Evolutionary conservation across 2,329 filamentous ascomycete genomes (phyloP).

Genomic region (Fusarium neocosmosporiellum): DNA sequence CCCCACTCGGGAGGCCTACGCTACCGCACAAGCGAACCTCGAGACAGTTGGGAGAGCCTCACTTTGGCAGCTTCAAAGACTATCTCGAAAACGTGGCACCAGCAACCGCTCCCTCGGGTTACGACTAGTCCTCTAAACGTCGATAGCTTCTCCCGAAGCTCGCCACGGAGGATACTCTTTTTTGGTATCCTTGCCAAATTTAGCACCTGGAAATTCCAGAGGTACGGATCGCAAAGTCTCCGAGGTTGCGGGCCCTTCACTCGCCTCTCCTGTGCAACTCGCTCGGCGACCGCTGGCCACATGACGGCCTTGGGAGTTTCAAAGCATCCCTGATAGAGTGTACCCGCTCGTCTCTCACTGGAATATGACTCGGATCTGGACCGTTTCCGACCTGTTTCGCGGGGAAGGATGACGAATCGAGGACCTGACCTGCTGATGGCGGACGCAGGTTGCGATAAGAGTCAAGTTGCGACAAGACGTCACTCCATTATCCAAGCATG

Average conservation of each 20-base stretch:
- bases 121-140: slow-evolving; percentile 9
- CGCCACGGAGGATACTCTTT: neutral
- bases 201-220: slow-evolving; percentile 4
- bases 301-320: slow-evolving; percentile 6
- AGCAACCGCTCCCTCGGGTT: slow-evolving; percentile 30
- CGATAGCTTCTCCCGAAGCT: slow-evolving; percentile 9
- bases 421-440: slow-evolving; percentile 14
- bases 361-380: slow-evolving; percentile 9
- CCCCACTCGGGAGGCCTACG: slow-evolving; percentile 35
- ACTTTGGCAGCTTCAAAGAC: slow-evolving; percentile 3
- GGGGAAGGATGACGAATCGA: slow-evolving; percentile 25
- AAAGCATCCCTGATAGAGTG: slow-evolving; percentile 1
- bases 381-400: slow-evolving; percentile 7
- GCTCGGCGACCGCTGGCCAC: slow-evolving; percentile 14
- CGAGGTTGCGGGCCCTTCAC: neutral
- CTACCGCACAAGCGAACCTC: slow-evolving; percentile 24
- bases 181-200: slow-evolving; percentile 6
- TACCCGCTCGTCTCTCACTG: neutral
- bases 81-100: slow-evolving; percentile 34
- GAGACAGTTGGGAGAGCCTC: slow-evolving; percentile 26
- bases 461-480: slow-evolving; percentile 18
- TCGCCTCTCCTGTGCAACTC: slow-evolving; percentile 5
- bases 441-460: slow-evolving; percentile 3
- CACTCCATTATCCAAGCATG: slow-evolving; percentile 23
- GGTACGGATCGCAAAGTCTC: neutral